phyloP scores from a whole-genome alignment of 257 asterid genomes.

The Solanum virginianum region DNA sequence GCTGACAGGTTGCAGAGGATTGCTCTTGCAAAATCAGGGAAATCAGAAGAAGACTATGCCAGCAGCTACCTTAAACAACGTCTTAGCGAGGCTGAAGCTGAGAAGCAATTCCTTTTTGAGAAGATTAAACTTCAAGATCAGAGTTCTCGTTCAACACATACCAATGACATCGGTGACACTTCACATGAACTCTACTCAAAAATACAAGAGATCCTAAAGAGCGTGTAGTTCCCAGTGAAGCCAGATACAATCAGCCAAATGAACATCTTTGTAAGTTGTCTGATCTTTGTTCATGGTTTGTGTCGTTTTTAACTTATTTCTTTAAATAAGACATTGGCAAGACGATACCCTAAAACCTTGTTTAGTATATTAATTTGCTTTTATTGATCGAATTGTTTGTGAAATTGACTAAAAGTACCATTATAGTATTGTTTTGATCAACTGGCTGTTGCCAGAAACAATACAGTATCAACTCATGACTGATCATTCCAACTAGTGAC shows the following conservation, averaged over 20 bases:
- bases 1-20: conserved; percentile 87
- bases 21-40: conserved; percentile 77
- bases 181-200: conserved; percentile 46
- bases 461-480: not conserved
- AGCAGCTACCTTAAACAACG: conserved; percentile 85
- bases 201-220: conserved; percentile 69
- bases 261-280: not conserved
- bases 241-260: not conserved
- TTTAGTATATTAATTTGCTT: not conserved
- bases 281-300: not conserved
- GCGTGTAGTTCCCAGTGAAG: conserved; percentile 26
- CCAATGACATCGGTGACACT: conserved; percentile 46
- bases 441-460: not conserved
- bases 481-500: not conserved
- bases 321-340: not conserved
- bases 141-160: conserved; percentile 38
- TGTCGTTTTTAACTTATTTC: not conserved
- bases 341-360: not conserved
- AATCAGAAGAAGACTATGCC: conserved; percentile 81
- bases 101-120: conserved; percentile 76
- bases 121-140: conserved; percentile 84
- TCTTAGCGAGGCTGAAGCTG: conserved; percentile 90
- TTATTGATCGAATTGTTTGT: not conserved
- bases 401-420: not conserved
- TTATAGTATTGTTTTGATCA: not conserved